Base-by-base conservation (phyloP, 257 asterid species). In the Nyctanthes arbortristis region DNA sequence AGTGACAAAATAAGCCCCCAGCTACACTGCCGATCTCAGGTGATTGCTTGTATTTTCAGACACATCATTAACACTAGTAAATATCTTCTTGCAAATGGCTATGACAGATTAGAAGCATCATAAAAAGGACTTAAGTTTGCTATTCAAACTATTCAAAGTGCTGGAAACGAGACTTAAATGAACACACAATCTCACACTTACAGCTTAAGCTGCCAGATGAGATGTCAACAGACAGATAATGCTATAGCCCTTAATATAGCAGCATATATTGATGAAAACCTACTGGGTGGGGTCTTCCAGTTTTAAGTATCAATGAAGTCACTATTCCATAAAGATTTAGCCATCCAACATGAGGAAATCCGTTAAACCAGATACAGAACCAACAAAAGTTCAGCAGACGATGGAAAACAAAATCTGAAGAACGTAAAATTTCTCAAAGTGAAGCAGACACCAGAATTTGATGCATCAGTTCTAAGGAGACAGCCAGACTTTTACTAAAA, bases 41-140 rank as follows among this genome's bases (percentile, higher is more conserved):
- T 39, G n/a, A 66, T 36, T 39, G 24, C n/a, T 58, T 65, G 43
- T 18, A 58, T 32, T 65, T 65, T 24, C 47, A 64, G 59, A 73
- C 27, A 11, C 61, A 66, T 58, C 31, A 66, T 20, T 14, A 33
- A n/a, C 0, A 24, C 30, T 60, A 29, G 56, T 13, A 1, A 45
- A 45, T n/a, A 45, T 14, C 25, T 5, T 45, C 55, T n/a, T 43
- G n/a, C n/a, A 43, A 43, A 43, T 43, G 10, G 3, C 10, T 45
- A 5, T 2, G 16, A 4, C 5, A 40, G 52, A 4, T 18, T 39
- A 7, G 1, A 39, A 13, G 14, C 20, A 39, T n/a, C n/a, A n/a
- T n/a, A n/a, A n/a, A n/a, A n/a, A n/a, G n/a, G 29, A n/a, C 29
- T 49, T 49, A 49, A 49, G 8, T 20, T 47, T 20, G 12, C n/a